These are phyloP conservation scores for Nicotiana paniculata DNA, from an alignment of 257 asterid genomes.

Conservation along the genomic window DNA sequence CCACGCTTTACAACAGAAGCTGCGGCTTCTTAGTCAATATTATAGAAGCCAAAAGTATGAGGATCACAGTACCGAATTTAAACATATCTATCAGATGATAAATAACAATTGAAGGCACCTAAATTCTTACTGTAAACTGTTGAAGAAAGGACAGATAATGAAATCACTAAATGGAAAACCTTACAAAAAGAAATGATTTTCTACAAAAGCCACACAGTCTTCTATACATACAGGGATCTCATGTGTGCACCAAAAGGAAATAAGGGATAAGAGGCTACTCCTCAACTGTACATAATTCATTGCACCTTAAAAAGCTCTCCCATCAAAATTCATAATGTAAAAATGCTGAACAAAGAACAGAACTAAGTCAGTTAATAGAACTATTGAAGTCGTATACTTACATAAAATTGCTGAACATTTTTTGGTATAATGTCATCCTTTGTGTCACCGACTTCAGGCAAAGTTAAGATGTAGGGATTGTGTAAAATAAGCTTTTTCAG, in stretches of 20 bases:
- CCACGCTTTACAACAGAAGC: background rate
- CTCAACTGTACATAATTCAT: background rate
- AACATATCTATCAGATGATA: background rate
- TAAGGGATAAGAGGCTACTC: background rate
- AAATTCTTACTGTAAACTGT: background rate
- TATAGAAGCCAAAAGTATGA: background rate
- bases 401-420: conserved; percentile 90
- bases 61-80: background rate
- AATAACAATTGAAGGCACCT: background rate
- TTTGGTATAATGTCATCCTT: conserved; percentile 83
- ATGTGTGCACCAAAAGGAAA: background rate
- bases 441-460: conserved; percentile 75
- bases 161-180: background rate
- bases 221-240: background rate
- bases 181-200: background rate
- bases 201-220: background rate
- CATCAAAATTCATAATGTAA: background rate
- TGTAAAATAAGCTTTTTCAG: conserved; percentile 88
- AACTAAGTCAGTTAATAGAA: background rate
- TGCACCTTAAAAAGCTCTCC: background rate
- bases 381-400: conserved; percentile 30
- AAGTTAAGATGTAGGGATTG: conserved; percentile 76
- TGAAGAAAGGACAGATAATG: background rate
- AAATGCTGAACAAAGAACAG: background rate
- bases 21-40: conserved; percentile 1